Conservation (phyloP, 768 basidiomycete species). For the Tricholoma hemisulphureum region DNA sequence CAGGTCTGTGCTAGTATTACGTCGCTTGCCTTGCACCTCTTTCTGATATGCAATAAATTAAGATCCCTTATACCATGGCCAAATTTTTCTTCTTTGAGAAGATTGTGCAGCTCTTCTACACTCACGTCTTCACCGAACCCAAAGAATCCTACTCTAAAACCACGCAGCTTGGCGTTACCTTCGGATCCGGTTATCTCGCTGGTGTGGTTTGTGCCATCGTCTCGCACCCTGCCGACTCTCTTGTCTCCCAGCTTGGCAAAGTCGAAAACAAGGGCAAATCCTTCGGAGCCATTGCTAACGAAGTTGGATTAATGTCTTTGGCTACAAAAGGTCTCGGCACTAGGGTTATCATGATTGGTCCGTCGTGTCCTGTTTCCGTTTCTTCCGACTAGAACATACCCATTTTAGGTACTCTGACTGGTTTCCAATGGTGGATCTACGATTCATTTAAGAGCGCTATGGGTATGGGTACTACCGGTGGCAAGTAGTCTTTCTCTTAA, state of each 20-base stretch:
- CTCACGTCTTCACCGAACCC: slow-evolving; percentile 77
- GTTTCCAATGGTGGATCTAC: slow-evolving; percentile 95
- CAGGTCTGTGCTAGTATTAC: slow-evolving; percentile 46
- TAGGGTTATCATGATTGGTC: slow-evolving; percentile 82
- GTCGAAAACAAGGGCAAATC: slow-evolving; percentile 79
- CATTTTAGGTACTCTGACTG: slow-evolving; percentile 45
- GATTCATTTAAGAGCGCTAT: slow-evolving; percentile 81
- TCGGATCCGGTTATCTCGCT: slow-evolving; percentile 89
- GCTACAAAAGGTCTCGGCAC: slow-evolving; percentile 87
- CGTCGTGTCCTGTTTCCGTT: slow-evolving; percentile 30
- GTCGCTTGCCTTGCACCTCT: too few species aligned
- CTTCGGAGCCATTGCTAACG: slow-evolving; percentile 64
- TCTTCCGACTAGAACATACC: not conserved
- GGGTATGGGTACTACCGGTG: slow-evolving; percentile 87
- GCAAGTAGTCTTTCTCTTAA: slow-evolving; percentile 54
- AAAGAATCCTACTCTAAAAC: slow-evolving; percentile 77
- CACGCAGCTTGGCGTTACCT: slow-evolving; percentile 87
- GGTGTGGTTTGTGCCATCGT: slow-evolving; percentile 96
- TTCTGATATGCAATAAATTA: not conserved
- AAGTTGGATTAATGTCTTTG: slow-evolving; percentile 63
- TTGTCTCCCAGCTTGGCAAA: slow-evolving; percentile 94
- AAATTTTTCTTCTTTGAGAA: slow-evolving; percentile 97
- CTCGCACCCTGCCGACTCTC: slow-evolving; percentile 93
- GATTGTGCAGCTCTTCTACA: slow-evolving; percentile 85
- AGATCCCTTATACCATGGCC: slow-evolving; percentile 99